A percentile compares a stretch with the other conserved stretches of the same genome.
Evolutionary conservation across 345 rosid species (phyloP).

Genomic region (Capsella bursapastoris): DNA sequence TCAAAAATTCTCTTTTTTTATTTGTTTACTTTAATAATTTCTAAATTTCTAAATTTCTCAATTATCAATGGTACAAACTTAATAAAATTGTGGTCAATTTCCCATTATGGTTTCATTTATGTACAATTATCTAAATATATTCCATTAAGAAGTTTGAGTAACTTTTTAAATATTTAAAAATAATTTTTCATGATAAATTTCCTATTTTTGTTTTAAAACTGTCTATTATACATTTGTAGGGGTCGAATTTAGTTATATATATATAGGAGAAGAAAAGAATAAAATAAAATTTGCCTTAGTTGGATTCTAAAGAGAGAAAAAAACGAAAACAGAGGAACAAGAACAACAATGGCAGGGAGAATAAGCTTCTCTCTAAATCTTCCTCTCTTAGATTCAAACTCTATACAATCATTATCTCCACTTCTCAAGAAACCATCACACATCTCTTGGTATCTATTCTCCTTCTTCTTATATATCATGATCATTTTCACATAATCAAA

Average conservation of each 20-base stretch:
- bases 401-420: conserved; percentile 18
- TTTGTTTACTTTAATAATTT: too few relatives aligned
- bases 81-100: too few relatives aligned
- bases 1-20: too few relatives aligned
- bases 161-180: too few relatives aligned
- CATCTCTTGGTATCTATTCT: conserved; percentile 24
- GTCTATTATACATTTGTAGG: background rate
- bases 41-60: too few relatives aligned
- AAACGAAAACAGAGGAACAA: conserved; percentile 21
- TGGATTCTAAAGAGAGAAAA: conserved; percentile 38
- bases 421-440: conserved; percentile 13
- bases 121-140: too few relatives aligned
- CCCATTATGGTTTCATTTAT: too few relatives aligned
- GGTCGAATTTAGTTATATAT: background rate
- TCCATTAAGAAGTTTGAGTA: too few relatives aligned
- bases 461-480: background rate
- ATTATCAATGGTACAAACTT: too few relatives aligned
- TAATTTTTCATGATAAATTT: too few relatives aligned
- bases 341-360: conserved; percentile 48
- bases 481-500: background rate
- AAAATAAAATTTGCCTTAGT: conserved; percentile 12
- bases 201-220: background rate
- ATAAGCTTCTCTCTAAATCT: conserved; percentile 55
- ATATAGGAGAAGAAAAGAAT: background rate
- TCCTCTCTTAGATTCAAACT: conserved; percentile 36